These are phyloP conservation scores for Barbarea vulgaris DNA, from an alignment of 345 rosid genomes.

Conservation along the genomic window DNA sequence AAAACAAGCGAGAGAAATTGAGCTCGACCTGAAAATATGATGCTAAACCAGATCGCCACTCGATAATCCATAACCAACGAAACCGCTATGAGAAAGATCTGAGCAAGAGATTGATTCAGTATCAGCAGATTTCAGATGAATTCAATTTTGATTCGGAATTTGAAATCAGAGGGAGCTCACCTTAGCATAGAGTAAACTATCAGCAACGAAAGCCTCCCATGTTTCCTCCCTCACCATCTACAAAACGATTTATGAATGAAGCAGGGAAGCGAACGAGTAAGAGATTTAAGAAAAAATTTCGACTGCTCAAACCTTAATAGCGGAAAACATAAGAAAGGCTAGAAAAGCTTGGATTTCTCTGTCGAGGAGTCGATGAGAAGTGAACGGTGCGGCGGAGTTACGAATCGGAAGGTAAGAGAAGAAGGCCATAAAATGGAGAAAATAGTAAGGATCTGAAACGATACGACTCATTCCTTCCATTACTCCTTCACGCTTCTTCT, in stretches of 20 bases:
- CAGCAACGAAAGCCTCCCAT: conserved; percentile 75
- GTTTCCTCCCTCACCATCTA: conserved; percentile 75
- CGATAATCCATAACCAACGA: conserved; percentile 71
- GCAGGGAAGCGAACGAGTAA: not conserved
- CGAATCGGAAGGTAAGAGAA: conserved; percentile 78
- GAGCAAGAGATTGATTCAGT: conserved; percentile 28
- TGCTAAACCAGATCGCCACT: conserved; percentile 64
- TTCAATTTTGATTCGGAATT: not conserved
- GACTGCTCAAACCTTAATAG: conserved; percentile 53
- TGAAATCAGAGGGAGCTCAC: conserved; percentile 36
- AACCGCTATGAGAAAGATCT: conserved; percentile 74
- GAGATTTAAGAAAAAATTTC: not conserved
- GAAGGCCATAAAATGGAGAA: conserved; percentile 69
- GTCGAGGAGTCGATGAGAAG: conserved; percentile 40
- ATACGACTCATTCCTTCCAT: conserved; percentile 52
- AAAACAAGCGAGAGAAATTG: not conserved
- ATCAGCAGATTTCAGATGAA: conserved; percentile 10
- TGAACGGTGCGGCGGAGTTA: conserved; percentile 53
- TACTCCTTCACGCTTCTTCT: conserved; percentile 35
- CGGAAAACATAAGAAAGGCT: conserved; percentile 55
- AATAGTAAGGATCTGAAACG: conserved; percentile 72
- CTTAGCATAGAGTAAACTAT: conserved; percentile 72
- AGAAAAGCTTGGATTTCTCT: conserved; percentile 90
- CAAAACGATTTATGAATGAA: conserved; percentile 26
- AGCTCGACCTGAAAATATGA: conserved; percentile 66